Evolutionary conservation across 2,329 filamentous ascomycete species (phyloP).

Genomic region (Aspergillus fijiensis): DNA sequence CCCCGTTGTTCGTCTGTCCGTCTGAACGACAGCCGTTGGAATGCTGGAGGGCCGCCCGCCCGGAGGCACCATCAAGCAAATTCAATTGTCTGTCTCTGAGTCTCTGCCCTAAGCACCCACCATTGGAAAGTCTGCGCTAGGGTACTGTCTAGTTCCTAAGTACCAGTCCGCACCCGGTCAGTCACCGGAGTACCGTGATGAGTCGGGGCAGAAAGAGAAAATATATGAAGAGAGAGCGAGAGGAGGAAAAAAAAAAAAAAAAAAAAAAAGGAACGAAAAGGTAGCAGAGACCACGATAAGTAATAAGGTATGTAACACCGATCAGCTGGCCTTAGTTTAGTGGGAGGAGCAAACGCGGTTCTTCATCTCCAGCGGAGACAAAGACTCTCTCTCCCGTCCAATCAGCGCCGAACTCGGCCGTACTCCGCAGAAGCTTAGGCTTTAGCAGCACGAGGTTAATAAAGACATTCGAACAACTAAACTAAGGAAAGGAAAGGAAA

Average conservation of each 20-base stretch:
- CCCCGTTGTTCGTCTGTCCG: background rate
- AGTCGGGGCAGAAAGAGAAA: no score
- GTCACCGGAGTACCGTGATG: no score
- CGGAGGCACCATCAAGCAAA: background rate
- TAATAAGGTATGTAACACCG: background rate
- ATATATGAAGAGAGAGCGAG: no score
- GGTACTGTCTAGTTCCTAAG: no score
- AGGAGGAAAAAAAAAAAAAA: no score
- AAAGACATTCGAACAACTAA: background rate
- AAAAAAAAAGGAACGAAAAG: background rate
- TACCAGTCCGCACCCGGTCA: background rate
- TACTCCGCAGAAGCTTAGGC: conserved; percentile 9
- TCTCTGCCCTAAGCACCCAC: no score
- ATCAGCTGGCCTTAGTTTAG: background rate
- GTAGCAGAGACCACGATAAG: background rate
- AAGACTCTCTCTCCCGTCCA: background rate
- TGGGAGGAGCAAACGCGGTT: background rate
- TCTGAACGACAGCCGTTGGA: background rate
- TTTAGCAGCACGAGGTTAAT: conserved; percentile 7
- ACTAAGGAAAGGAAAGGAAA: background rate
- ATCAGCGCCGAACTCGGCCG: background rate
- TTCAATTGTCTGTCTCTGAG: background rate
- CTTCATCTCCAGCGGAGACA: conserved; percentile 2
- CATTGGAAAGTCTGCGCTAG: no score
- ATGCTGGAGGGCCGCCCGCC: background rate